Base-by-base conservation (phyloP, 169 alveolate species). In the Cryptosporidium andersoni region DNA sequence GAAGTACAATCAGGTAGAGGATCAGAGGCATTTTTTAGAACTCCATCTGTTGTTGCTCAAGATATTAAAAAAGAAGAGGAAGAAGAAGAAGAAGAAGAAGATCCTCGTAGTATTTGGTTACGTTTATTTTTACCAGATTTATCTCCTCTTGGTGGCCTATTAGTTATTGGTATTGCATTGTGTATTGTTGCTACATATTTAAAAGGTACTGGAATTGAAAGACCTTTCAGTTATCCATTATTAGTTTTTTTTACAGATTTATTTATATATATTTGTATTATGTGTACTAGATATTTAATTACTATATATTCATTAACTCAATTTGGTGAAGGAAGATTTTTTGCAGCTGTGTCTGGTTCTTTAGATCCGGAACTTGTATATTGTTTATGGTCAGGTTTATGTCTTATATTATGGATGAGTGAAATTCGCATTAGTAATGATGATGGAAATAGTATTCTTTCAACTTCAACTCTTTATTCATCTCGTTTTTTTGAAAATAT, bases 41-140 rank as follows among this genome's bases (percentile, higher is more conserved):
- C 85, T 2, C 85, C 85, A n/a, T 74, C 85, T 25, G 60, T 74
- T 8, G 85, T 74, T 40, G 85, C 68, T 2, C 85, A 74, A 42
- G 85, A 74, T 14, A 49, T 60, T 14, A 74, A 74, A 43, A 74
- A 74, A 43, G 85, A 74, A 60, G 85, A 74, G 12, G 85, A 74
- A 16, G 85, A 74, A 36, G 85, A 74, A n/a, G 85, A 74, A 49
- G 85, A 74, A 11, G 85, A 74, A 51, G 85, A 74, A 45, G 68
- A 74, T 14, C 85, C 85, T 12, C 56, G 85, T 6, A 74, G 60
- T 47, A 74, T 74, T 25, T 74, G 85, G 85, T 16, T 74, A 8
- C 55, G 62, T 11, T 8, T 74, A 25, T 74, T 74, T 42, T 45
- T 74, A 7, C 85, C 85, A 58, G 85, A 74, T 48, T 74, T 39